A percentile compares a stretch with the other conserved stretches of the same genome.
These are phyloP conservation scores for Stromatinia cepivora DNA, from an alignment of 2,329 filamentous ascomycete species.

Conservation along the genomic window DNA sequence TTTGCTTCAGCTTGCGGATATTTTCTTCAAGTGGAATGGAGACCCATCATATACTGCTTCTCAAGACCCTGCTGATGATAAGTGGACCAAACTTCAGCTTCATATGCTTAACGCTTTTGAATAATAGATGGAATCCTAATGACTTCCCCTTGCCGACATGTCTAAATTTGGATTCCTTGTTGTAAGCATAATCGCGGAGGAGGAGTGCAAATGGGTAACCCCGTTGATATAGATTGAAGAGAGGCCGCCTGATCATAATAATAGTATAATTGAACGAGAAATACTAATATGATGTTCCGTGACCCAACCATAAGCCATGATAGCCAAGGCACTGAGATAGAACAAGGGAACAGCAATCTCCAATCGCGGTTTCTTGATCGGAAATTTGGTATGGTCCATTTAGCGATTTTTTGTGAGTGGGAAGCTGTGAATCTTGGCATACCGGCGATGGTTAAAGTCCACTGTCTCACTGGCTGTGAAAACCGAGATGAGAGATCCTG, in stretches of 20 bases:
- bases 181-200: background rate
- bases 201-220: background rate
- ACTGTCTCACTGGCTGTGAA: slow-evolving; percentile 46
- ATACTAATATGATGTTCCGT: slow-evolving; percentile 46
- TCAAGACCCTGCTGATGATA: background rate
- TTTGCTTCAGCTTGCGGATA: background rate
- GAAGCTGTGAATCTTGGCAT: slow-evolving; percentile 55
- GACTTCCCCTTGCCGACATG: background rate
- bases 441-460: slow-evolving; percentile 64
- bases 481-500: slow-evolving; percentile 17
- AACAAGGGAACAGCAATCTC: slow-evolving; percentile 53
- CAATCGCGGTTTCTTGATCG: slow-evolving; percentile 53
- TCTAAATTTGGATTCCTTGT: background rate
- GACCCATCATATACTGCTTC: background rate
- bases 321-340: slow-evolving; percentile 48
- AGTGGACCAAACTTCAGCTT: background rate
- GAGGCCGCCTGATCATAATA: slow-evolving; percentile 47
- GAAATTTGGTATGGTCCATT: slow-evolving; percentile 50
- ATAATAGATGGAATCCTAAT: background rate
- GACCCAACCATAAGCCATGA: slow-evolving; percentile 55
- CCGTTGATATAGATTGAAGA: background rate
- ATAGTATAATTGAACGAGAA: slow-evolving; percentile 50
- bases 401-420: slow-evolving; percentile 54
- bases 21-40: background rate
- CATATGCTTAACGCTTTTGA: background rate